Conservation (phyloP, 202 grass and related monocot species). For the Tripidium arundinaceum region DNA sequence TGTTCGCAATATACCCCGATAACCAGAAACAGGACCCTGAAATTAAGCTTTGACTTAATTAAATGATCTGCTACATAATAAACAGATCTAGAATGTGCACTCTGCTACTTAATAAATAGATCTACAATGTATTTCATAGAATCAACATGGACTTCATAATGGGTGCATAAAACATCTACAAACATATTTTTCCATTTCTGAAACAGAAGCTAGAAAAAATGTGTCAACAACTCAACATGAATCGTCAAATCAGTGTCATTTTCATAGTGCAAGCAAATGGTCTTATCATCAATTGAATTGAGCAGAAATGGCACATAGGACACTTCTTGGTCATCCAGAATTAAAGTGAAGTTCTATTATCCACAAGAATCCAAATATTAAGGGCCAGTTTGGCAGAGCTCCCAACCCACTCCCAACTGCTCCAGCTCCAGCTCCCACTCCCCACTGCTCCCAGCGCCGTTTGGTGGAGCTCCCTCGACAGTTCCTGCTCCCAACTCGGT, state of each 20-base stretch:
- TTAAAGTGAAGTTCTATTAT: background rate
- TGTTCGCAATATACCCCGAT: conserved; percentile 65
- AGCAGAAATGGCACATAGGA: background rate
- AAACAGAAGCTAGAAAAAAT: background rate
- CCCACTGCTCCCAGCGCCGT: background rate
- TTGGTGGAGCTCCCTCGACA: background rate
- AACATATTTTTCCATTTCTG: background rate
- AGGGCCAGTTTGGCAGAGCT: background rate
- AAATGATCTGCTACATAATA: background rate
- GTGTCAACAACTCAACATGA: background rate
- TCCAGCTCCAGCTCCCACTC: no score
- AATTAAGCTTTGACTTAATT: conserved; percentile 33
- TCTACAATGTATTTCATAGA: background rate
- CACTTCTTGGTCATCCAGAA: background rate
- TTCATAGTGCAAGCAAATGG: background rate
- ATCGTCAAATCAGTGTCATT: background rate
- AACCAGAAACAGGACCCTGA: conserved; percentile 94
- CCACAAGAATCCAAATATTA: background rate
- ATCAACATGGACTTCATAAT: background rate
- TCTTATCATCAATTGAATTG: background rate
- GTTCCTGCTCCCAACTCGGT: background rate
- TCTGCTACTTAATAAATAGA: conserved; percentile 3
- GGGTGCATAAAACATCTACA: background rate
- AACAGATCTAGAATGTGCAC: background rate
- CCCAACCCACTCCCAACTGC: background rate